Conservation (phyloP, 305 asterid species). For the Fraxinus paxiana region DNA sequence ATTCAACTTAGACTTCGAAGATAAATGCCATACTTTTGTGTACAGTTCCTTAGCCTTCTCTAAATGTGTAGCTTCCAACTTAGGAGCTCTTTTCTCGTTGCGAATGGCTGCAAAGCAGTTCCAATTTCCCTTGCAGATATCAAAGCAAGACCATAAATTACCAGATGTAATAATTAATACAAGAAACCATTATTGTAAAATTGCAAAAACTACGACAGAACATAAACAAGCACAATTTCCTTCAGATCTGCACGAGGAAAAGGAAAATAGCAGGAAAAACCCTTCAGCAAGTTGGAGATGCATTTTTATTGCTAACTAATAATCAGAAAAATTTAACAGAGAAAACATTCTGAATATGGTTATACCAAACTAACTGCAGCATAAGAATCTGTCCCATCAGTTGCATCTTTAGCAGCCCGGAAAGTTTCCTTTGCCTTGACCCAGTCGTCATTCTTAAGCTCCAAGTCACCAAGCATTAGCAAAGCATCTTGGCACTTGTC, state of each 20-base stretch:
- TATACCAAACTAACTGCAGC: conserved; percentile 93
- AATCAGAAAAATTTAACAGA: conserved; percentile 17
- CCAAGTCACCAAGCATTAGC: conserved; percentile 95
- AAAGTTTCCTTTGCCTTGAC: conserved; percentile 98
- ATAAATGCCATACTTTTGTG: conserved; percentile 58
- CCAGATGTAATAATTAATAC: conserved; percentile 19
- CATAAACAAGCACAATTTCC: conserved; percentile 14
- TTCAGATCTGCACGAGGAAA: conserved; percentile 10
- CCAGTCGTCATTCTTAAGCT: conserved; percentile 99
- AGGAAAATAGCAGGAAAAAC: conserved; percentile 2
- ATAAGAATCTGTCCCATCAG: conserved; percentile 79
- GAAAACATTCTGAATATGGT: conserved; percentile 20
- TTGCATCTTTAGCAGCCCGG: conserved; percentile 74
- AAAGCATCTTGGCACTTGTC: conserved; percentile 89
- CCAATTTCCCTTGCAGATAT: conserved; percentile 78
- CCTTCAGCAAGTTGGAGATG: conserved; percentile 11
- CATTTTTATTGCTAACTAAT: conserved; percentile 10
- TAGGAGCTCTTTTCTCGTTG: conserved; percentile 86
- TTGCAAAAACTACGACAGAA: conserved; percentile 13
- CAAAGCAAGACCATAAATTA: conserved; percentile 29
- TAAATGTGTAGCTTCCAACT: conserved; percentile 91
- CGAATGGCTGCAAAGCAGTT: conserved; percentile 96
- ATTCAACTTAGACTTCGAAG: conserved; percentile 12
- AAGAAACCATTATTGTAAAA: conserved; percentile 19
- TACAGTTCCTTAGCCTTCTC: conserved; percentile 97